Conservation (phyloP, 2,329 filamentous ascomycete genomes). For the Stemphylium beticola region DNA sequence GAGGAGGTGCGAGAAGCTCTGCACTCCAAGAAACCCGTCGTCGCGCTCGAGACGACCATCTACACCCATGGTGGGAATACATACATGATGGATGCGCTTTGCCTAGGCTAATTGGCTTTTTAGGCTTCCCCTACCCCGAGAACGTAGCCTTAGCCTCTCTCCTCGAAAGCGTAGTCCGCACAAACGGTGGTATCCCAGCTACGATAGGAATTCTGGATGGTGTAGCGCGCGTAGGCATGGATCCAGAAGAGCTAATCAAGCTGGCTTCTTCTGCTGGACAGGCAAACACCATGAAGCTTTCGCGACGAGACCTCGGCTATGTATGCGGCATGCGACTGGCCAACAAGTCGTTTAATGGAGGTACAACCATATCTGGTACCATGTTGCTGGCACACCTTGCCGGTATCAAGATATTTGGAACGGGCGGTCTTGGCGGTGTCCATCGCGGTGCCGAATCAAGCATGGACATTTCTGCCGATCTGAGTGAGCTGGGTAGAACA, state of each 20-base stretch:
- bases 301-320: slow-evolving; percentile 83
- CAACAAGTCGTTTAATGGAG: slow-evolving; percentile 77
- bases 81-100: background rate
- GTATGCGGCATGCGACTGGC: slow-evolving; percentile 74
- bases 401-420: slow-evolving; percentile 91
- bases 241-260: slow-evolving; percentile 71
- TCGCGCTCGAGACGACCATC: slow-evolving; percentile 93
- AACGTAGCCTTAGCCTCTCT: slow-evolving; percentile 78
- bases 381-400: slow-evolving; percentile 88
- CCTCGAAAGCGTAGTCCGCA: slow-evolving; percentile 81
- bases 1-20: slow-evolving; percentile 84
- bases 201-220: slow-evolving; percentile 90
- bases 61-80: slow-evolving; percentile 79
- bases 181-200: slow-evolving; percentile 79
- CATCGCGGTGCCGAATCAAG: slow-evolving; percentile 85
- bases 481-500: slow-evolving; percentile 91
- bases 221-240: slow-evolving; percentile 79
- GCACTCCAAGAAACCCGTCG: slow-evolving; percentile 76
- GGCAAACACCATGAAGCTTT: slow-evolving; percentile 77
- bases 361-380: slow-evolving; percentile 91
- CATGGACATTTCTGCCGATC: slow-evolving; percentile 93
- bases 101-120: slow-evolving; percentile 11
- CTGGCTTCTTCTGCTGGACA: slow-evolving; percentile 71
- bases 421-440: slow-evolving; percentile 91
- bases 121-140: slow-evolving; percentile 73